phyloP scores from a whole-genome alignment of 768 basidiomycete genomes.

The Tremella yokohamensis region DNA sequence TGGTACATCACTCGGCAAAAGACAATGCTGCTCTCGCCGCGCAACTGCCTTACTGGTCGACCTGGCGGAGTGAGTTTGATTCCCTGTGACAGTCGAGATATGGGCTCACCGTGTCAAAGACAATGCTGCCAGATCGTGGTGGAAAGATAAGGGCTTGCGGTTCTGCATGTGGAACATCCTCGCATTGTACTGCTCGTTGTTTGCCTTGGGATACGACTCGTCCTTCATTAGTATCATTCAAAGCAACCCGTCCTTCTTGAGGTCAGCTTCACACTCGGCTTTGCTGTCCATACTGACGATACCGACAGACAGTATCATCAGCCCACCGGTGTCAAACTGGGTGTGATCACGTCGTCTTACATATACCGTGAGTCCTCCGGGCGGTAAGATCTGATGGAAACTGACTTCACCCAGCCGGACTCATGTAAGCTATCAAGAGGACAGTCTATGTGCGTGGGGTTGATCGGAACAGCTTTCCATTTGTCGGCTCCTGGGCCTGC shows the following conservation, averaged over 20 bases:
- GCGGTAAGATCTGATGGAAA: too few species aligned
- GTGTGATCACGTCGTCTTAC: constrained; percentile 28
- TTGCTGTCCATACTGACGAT: too few species aligned
- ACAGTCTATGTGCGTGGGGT: too few species aligned
- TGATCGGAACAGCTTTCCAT: neutral
- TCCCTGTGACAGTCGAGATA: neutral
- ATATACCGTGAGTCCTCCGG: neutral
- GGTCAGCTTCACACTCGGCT: too few species aligned
- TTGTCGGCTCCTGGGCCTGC: neutral
- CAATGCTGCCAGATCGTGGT: constrained; percentile 21
- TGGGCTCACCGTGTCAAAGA: constrained; percentile 4
- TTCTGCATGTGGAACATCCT: constrained; percentile 5
- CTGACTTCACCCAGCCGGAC: too few species aligned
- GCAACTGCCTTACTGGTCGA: neutral
- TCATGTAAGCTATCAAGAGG: too few species aligned
- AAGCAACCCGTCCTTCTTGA: neutral
- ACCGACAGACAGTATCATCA: constrained; percentile 18
- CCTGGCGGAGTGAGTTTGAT: neutral
- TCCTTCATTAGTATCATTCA: neutral
- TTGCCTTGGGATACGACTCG: constrained; percentile 9
- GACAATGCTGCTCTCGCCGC: neutral
- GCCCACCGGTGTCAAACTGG: constrained; percentile 28
- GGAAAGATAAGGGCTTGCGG: constrained; percentile 16
- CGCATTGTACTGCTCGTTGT: constrained; percentile 11
- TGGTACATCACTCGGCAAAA: too few species aligned